Base-by-base conservation (phyloP, 352 stramenopile species). In the Pythium sp. region DNA sequence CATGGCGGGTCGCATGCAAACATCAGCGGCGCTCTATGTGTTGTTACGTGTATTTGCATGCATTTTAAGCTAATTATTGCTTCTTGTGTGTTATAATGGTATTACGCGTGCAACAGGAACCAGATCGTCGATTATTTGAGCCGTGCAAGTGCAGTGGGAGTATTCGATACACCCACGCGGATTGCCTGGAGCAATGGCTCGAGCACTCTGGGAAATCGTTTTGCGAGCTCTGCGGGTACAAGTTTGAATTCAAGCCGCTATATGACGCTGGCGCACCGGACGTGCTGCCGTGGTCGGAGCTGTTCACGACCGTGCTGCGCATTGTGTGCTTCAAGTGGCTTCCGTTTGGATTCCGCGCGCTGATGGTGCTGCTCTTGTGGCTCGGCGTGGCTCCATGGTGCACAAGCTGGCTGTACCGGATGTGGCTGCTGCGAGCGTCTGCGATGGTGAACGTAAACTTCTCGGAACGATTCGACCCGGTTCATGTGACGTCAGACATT, bases 111-210 rank as follows among this genome's bases (percentile, higher is more conserved):
- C 20, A 38, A 28, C 66, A 90, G 81, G 88, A 96, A 70, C 78
- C 79, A 0, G 86, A 78, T 9, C 82, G 86, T 3, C 88, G 84
- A 4, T 73, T 96, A 26, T 94, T 94, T 69, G 84, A 83, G 62
- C 88, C 88, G 15, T 98, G 95, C 73, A 98, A 97, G 78, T 98
- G 95, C 75, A 98, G 92, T 34, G 95, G 95, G 36, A 98, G 91
- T 53, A 98, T 98, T 69, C 92, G 93, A 41, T 91, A 96, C 72
- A 96, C 89, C 30, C 95, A 98, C 79, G 94, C 96, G 61, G 94
- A 98, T 70, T 98, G 95, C 61, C 80, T 98, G 56, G 90, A 94
- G 69, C 94, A 97, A 28, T 98, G 95, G 95, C 84, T 98, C 36
- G 84, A 89, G 67, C 92, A 98, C 62, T 98, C 89, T 43, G 83